Evolutionary conservation across 139 green algal species (phyloP), one percentile per base, ranked within the genome.

Genomic region (Coelastrella sp.): DNA sequence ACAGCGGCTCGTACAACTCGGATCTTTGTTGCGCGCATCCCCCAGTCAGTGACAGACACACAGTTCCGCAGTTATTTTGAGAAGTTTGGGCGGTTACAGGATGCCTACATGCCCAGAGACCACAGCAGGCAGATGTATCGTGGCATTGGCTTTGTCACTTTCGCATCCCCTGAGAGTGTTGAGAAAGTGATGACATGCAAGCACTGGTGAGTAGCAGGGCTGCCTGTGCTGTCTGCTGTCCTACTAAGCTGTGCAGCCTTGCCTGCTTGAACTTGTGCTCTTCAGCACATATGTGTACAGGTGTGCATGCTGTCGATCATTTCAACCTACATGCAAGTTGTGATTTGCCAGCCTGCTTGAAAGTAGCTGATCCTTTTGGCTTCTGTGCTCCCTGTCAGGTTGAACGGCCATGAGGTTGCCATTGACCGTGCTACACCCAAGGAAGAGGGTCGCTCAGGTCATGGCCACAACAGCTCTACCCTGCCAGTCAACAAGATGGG

Each of bases 91-190:
- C 85, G 87, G 37, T 90, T 97, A 69, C 91, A 96, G 32, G 95
- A 98, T 67, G 95, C 94, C 9, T 98, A 98, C 92, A 97, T 98
- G 93, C 95, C 95, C 3, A 93, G 92, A 72, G 95, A 98, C 77
- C 90, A 94, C 48, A 89, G 87, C 64, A 96, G 95, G 85, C 88
- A 94, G 74, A 91, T 88, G 15, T 95, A 95, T 89, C 83, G 95
- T 25, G 95, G 95, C 82, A 98, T 98, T 62, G 95, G 95, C 0
- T 98, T 98, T 78, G 93, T 98, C 25, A 98, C 95, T 0, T 98
- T 95, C 43, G 89, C 91, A 23, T 91, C 84, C 6, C 80, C 92
- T 3, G 91, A 96, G 45, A 92, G 91, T 3, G 93, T 95, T 37
- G 95, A 96, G 81, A 89, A 91, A 62, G 84, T 92, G 25, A 91